Evolutionary conservation across 2,329 filamentous ascomycete species (phyloP).

Genomic region (Didymella exigua): DNA sequence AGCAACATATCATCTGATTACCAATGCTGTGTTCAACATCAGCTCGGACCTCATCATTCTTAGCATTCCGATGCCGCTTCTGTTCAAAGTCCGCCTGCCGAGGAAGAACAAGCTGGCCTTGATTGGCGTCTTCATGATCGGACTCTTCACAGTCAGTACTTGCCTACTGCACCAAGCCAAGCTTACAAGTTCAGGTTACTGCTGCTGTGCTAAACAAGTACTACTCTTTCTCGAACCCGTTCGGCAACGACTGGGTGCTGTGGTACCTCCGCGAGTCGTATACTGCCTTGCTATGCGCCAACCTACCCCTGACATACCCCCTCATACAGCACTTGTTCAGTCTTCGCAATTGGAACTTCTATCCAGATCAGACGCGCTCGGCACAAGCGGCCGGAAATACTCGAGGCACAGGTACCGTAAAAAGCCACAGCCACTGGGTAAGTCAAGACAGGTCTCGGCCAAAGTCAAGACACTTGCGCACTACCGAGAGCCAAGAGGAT

Average conservation of each 20-base stretch:
- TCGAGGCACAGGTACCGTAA: constrained; percentile 5
- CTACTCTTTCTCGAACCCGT: constrained; percentile 64
- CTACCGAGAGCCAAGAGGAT: constrained; percentile 32
- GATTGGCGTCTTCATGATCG: constrained; percentile 62
- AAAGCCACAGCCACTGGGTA: constrained; percentile 19
- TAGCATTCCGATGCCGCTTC: constrained; percentile 54
- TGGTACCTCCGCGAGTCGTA: constrained; percentile 66
- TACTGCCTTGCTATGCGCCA: constrained; percentile 65
- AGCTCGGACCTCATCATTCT: constrained; percentile 55
- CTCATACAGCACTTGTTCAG: constrained; percentile 58
- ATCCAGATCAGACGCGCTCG: constrained; percentile 21
- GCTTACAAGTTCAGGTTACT: constrained; percentile 50
- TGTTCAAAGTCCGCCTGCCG: constrained; percentile 52
- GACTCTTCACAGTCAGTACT: constrained; percentile 45
- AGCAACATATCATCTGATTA: constrained; percentile 50
- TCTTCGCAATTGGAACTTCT: constrained; percentile 39
- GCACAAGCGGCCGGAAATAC: constrained; percentile 7
- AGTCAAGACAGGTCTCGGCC: constrained; percentile 18
- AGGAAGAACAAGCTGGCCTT: constrained; percentile 60
- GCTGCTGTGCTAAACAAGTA: constrained; percentile 66
- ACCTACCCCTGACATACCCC: constrained; percentile 65
- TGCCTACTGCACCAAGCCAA: not conserved
- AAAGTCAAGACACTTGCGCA: constrained; percentile 21
- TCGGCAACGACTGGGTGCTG: constrained; percentile 61
- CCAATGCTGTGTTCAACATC: constrained; percentile 52